Percentiles rank a stretch among this genome's conserved stretches.
Evolutionary conservation across 148 eudicot genomes (phyloP).

Genomic region (Mesembryanthemum crystallinum): DNA sequence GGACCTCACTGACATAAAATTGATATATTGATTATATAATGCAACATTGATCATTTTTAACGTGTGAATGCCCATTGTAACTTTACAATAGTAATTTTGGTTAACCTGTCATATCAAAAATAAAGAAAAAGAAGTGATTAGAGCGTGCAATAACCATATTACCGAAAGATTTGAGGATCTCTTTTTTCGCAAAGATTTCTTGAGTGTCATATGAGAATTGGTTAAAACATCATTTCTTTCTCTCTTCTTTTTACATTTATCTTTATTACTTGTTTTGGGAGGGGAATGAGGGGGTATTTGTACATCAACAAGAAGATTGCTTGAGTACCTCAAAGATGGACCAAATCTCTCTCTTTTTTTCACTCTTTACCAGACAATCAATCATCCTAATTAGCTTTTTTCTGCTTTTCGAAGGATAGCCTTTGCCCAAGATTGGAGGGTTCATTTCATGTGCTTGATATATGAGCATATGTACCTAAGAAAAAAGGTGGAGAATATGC

Average conservation of each 20-base stretch:
- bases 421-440: constrained; percentile 3
- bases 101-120: too few relatives aligned
- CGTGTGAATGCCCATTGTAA: too few relatives aligned
- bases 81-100: too few relatives aligned
- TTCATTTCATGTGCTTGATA: constrained; percentile 14
- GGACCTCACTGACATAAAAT: too few relatives aligned
- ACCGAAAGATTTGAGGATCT: constrained; percentile 12
- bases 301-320: background rate
- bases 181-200: background rate
- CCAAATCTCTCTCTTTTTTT: background rate
- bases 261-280: background rate
- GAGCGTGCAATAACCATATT: background rate
- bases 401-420: constrained; percentile 20
- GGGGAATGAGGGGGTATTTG: background rate
- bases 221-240: too few relatives aligned
- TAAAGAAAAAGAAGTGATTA: constrained; percentile 2
- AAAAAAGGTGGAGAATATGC: background rate
- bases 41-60: too few relatives aligned
- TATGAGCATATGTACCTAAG: background rate
- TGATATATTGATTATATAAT: too few relatives aligned
- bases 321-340: background rate
- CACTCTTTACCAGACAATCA: background rate
- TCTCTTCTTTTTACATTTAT: too few relatives aligned
- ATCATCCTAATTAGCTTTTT: background rate
- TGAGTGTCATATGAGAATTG: background rate